phyloP scores from a whole-genome alignment of 441 rosid species.

The Jatropha multifida region DNA sequence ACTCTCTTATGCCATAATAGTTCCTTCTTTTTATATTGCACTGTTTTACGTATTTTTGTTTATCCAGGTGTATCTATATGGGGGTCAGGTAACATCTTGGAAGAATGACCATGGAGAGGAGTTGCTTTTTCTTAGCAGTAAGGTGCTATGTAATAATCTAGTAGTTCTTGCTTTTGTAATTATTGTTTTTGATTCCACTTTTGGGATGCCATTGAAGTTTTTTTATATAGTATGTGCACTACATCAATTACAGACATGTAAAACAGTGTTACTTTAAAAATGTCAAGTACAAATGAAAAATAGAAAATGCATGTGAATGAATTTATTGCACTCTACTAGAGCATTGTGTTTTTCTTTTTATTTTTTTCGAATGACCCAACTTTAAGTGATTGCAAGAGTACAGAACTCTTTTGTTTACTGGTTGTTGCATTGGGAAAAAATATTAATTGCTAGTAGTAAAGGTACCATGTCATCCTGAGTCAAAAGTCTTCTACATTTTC shows the following conservation, averaged over 20 bases:
- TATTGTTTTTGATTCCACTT: background rate
- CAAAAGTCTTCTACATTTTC: background rate
- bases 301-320: background rate
- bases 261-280: background rate
- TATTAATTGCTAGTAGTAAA: background rate
- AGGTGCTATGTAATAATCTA: slow-evolving; percentile 42
- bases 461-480: background rate
- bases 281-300: background rate
- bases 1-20: background rate
- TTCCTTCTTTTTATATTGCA: background rate
- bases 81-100: slow-evolving; percentile 96
- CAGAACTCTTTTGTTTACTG: background rate
- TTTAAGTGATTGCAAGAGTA: background rate
- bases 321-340: background rate
- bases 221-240: background rate
- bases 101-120: slow-evolving; percentile 79
- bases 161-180: background rate
- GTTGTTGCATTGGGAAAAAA: background rate
- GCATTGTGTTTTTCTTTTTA: background rate
- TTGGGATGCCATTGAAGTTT: background rate
- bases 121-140: slow-evolving; percentile 67
- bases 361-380: background rate
- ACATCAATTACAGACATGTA: background rate
- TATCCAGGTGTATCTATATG: slow-evolving; percentile 75
- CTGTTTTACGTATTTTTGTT: background rate